phyloP scores from a whole-genome alignment of 192 early-diverging fungal species.

The Cladochytrium replicatum region DNA sequence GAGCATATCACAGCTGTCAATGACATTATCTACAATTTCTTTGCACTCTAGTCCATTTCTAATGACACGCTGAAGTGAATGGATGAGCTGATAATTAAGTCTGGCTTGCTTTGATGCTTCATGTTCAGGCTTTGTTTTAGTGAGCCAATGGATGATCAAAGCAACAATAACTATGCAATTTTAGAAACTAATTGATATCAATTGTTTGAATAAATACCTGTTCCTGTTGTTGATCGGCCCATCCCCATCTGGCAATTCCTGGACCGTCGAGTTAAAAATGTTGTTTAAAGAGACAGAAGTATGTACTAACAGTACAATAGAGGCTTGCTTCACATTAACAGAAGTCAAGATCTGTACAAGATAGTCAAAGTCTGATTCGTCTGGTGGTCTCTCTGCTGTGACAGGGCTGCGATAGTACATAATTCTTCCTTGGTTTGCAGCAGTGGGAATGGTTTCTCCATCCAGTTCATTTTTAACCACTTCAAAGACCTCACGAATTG shows the following conservation, averaged over 20 bases:
- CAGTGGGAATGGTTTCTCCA: background rate
- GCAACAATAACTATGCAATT: constrained; percentile 11
- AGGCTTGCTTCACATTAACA: constrained; percentile 25
- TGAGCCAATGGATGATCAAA: constrained; percentile 33
- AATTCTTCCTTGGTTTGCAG: too few species aligned
- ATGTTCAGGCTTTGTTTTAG: background rate
- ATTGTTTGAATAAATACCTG: constrained; percentile 4
- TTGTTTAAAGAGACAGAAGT: background rate
- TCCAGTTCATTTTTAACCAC: constrained; percentile 23
- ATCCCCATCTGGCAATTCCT: constrained; percentile 54
- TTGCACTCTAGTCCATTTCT: constrained; percentile 47
- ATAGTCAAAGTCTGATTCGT: constrained; percentile 43
- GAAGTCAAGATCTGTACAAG: constrained; percentile 32
- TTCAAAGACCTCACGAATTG: constrained; percentile 38
- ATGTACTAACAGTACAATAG: constrained; percentile 40
- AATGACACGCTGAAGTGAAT: constrained; percentile 52
- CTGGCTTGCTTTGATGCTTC: background rate
- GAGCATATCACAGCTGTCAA: constrained; percentile 34
- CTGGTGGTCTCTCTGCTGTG: constrained; percentile 50
- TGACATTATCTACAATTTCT: constrained; percentile 40
- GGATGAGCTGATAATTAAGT: constrained; percentile 46
- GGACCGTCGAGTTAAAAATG: background rate
- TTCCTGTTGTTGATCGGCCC: constrained; percentile 52
- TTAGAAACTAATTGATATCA: background rate
- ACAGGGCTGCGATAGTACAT: constrained; percentile 47